These are phyloP conservation scores for Termitomyces sp. DNA, from an alignment of 1,284 basidiomycete species.

Conservation along the genomic window DNA sequence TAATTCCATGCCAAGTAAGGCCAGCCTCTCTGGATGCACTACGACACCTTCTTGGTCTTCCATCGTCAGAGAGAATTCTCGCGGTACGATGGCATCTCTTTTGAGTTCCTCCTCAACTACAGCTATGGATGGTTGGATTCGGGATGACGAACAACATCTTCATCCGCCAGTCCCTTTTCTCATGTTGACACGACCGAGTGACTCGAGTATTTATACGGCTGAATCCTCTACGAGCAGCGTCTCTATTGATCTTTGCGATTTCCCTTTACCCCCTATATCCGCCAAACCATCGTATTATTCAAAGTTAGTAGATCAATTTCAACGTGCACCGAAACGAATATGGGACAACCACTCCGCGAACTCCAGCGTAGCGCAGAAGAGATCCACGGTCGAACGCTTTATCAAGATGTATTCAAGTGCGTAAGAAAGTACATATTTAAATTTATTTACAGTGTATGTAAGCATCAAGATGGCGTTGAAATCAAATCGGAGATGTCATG, in stretches of 20 bases:
- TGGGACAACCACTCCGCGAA: constrained; percentile 17
- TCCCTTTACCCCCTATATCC: constrained; percentile 36
- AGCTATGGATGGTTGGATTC: constrained; percentile 13
- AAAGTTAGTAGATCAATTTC: constrained; percentile 16
- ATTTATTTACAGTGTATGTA: too few relatives aligned
- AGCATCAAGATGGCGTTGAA: too few relatives aligned
- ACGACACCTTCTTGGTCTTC: constrained; percentile 13
- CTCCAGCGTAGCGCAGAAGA: constrained; percentile 16
- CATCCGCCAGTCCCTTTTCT: constrained; percentile 22
- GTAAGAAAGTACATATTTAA: not conserved
- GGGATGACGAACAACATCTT: constrained; percentile 12
- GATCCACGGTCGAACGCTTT: constrained; percentile 23
- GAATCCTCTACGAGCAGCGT: constrained; percentile 30
- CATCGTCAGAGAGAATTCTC: constrained; percentile 15
- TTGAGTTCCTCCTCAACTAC: constrained; percentile 14
- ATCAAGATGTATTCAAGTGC: constrained; percentile 19
- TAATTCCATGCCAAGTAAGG: constrained; percentile 4
- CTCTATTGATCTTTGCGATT: constrained; percentile 37
- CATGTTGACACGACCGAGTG: constrained; percentile 33
- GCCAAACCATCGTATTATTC: constrained; percentile 13
- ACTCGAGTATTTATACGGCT: constrained; percentile 27
- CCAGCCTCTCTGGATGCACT: constrained; percentile 1
- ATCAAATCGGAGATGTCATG: too few relatives aligned
- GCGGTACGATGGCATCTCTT: constrained; percentile 14
- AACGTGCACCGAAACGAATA: constrained; percentile 8